Conservation (phyloP, 345 rosid species). For the Gossypium anomalum region DNA sequence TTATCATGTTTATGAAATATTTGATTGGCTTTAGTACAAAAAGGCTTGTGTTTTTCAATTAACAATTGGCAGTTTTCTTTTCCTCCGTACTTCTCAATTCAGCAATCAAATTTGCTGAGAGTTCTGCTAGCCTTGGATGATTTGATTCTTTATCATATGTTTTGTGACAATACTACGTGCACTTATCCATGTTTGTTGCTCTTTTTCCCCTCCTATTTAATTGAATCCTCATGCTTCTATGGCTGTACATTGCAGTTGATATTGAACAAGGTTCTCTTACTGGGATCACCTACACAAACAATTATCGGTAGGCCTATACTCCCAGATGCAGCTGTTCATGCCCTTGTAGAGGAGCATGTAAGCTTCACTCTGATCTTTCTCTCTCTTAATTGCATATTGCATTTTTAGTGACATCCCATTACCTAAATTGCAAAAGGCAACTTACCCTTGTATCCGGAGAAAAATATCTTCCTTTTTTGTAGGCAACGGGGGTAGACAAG, state of each 20-base stretch:
- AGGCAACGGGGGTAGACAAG: background rate
- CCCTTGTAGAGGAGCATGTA: conserved; percentile 97
- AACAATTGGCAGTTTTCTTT: background rate
- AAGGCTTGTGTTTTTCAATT: background rate
- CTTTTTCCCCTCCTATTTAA: background rate
- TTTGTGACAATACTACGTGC: background rate
- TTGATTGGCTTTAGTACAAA: background rate
- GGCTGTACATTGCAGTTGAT: conserved; percentile 48
- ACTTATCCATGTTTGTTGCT: background rate
- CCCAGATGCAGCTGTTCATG: conserved; percentile 82
- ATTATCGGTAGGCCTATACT: conserved; percentile 80
- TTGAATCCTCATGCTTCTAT: background rate
- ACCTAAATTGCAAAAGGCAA: background rate
- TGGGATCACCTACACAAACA: conserved; percentile 74
- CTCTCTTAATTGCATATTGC: background rate
- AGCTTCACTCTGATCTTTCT: conserved; percentile 26
- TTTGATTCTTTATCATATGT: background rate
- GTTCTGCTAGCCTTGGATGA: background rate
- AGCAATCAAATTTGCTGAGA: background rate
- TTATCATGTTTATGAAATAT: background rate
- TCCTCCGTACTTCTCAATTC: background rate
- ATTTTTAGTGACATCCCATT: background rate
- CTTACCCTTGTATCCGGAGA: background rate
- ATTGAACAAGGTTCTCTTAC: conserved; percentile 77
- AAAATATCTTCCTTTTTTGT: background rate